Evolutionary conservation across 2,329 filamentous ascomycete genomes (phyloP).

Genomic region (Dendryphion nanum): DNA sequence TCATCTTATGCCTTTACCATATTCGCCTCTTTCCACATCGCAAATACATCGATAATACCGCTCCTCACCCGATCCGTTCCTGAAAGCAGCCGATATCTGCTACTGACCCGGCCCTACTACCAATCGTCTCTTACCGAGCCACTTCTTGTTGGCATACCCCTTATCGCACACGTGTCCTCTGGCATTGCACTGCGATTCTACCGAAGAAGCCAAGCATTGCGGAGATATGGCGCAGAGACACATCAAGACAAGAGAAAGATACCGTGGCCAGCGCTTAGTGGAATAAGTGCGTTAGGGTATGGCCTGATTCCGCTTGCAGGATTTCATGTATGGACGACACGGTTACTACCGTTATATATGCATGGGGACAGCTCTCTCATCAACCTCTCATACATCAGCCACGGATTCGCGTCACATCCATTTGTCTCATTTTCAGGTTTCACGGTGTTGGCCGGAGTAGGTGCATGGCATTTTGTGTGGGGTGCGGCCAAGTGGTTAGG

Average conservation of each 20-base stretch:
- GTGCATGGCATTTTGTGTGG: constrained; percentile 77
- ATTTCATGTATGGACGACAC: constrained; percentile 74
- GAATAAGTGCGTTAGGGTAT: constrained; percentile 73
- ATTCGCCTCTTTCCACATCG: constrained; percentile 44
- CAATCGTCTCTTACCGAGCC: constrained; percentile 77
- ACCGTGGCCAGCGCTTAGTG: constrained; percentile 70
- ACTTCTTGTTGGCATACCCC: constrained; percentile 71
- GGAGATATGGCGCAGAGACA: constrained; percentile 71
- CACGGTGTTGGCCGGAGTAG: constrained; percentile 62
- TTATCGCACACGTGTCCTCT: constrained; percentile 72
- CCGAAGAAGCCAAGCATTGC: constrained; percentile 67
- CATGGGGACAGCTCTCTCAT: constrained; percentile 87
- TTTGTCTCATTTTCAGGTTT: constrained; percentile 68
- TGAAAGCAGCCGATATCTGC: constrained; percentile 77
- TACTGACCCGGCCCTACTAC: constrained; percentile 89
- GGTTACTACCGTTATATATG: constrained; percentile 69
- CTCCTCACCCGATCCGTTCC: constrained; percentile 51
- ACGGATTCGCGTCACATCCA: constrained; percentile 76
- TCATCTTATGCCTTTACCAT: constrained; percentile 65
- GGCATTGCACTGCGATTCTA: constrained; percentile 76
- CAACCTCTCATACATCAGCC: constrained; percentile 77
- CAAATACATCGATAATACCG: constrained; percentile 47
- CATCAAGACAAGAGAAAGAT: constrained; percentile 48
- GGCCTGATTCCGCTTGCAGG: constrained; percentile 62
- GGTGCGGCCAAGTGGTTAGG: constrained; percentile 82